These are phyloP conservation scores for Sphaerostilbella broomeana DNA, from an alignment of 2,329 filamentous ascomycete genomes.

Conservation along the genomic window DNA sequence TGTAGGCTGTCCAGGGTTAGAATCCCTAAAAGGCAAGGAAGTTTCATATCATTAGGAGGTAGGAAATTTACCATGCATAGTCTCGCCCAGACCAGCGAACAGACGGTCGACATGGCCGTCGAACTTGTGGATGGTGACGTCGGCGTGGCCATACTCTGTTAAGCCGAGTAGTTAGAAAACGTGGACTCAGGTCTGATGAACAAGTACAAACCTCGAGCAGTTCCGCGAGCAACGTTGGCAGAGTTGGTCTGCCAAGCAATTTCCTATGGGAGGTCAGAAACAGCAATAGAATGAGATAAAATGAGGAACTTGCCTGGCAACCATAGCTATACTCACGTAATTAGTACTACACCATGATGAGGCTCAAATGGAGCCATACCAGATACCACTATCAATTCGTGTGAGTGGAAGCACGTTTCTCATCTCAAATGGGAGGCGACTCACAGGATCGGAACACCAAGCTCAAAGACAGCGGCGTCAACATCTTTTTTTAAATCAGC, in stretches of 20 bases:
- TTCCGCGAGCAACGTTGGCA: conserved; percentile 46
- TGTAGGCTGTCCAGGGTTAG: conserved; percentile 38
- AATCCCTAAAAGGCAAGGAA: too few relatives aligned
- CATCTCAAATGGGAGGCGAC: too few relatives aligned
- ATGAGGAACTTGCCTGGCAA: conserved; percentile 2
- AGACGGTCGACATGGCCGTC: conserved; percentile 65
- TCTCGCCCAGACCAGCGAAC: conserved; percentile 67
- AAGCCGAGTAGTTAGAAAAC: neutral
- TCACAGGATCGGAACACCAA: conserved; percentile 48
- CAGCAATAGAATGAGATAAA: neutral
- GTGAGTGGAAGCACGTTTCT: too few relatives aligned
- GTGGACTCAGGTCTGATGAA: neutral
- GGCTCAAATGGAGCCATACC: conserved; percentile 16
- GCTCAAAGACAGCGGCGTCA: conserved; percentile 68
- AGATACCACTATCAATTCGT: too few relatives aligned
- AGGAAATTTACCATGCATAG: conserved; percentile 42
- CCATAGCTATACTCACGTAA: conserved; percentile 3
- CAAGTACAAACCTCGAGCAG: conserved; percentile 9
- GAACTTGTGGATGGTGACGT: conserved; percentile 46
- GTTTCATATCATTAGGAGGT: too few relatives aligned
- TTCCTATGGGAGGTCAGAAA: conserved; percentile 44
- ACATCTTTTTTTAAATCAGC: conserved; percentile 43
- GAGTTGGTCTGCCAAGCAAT: conserved; percentile 60
- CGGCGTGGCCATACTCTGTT: conserved; percentile 7
- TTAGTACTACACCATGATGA: conserved; percentile 2